These are phyloP conservation scores for Plasmopara halstedii DNA, from an alignment of 352 stramenopile species.

Conservation along the genomic window DNA sequence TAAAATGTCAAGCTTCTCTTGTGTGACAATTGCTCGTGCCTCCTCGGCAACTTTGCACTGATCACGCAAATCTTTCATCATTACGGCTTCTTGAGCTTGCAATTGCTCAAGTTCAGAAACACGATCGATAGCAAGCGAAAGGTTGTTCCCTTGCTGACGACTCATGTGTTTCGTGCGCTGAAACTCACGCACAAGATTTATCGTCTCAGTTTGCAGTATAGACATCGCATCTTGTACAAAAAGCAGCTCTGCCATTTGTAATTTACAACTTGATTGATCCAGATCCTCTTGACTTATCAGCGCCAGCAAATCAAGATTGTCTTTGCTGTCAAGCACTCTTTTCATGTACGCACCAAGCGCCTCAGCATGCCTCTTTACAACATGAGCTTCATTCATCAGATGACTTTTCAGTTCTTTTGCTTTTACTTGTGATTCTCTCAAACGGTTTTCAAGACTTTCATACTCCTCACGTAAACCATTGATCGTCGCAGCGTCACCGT, in stretches of 20 bases:
- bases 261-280: neutral
- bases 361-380: conserved; percentile 35
- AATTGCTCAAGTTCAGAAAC: conserved; percentile 35
- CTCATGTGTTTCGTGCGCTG: conserved; percentile 29
- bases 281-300: conserved; percentile 2
- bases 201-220: conserved; percentile 35
- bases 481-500: conserved; percentile 33
- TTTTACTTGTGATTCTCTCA: conserved; percentile 11
- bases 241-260: conserved; percentile 30
- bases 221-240: conserved; percentile 40
- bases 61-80: conserved; percentile 35
- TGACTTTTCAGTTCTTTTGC: conserved; percentile 18
- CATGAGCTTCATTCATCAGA: conserved; percentile 22
- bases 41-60: conserved; percentile 42
- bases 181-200: conserved; percentile 45
- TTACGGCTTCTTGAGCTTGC: conserved; percentile 24
- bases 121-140: conserved; percentile 22
- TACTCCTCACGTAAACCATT: conserved; percentile 28
- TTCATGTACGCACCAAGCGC: conserved; percentile 41
- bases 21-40: conserved; percentile 45
- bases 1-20: conserved; percentile 56
- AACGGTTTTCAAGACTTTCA: conserved; percentile 20
- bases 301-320: neutral
- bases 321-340: conserved; percentile 15
- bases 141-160: conserved; percentile 27